phyloP scores from a whole-genome alignment of 2,329 filamentous ascomycete genomes.

The Capronia americana region DNA sequence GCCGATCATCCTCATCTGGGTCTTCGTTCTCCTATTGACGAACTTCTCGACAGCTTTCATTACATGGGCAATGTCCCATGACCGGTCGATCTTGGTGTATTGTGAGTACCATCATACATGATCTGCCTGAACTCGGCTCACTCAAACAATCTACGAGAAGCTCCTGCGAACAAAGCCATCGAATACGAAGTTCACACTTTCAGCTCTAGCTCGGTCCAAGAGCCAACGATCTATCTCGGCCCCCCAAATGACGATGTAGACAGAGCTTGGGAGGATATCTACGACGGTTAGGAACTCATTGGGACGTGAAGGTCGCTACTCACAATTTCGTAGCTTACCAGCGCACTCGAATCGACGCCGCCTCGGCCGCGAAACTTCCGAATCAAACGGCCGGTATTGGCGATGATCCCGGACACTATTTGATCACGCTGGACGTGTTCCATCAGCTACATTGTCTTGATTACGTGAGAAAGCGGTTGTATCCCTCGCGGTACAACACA shows the following conservation, averaged over 20 bases:
- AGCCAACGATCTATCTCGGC: slow-evolving; percentile 11
- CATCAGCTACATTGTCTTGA: slow-evolving; percentile 11
- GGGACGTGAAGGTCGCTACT: background rate
- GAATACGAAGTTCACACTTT: slow-evolving; percentile 8
- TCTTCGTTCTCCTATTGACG: slow-evolving; percentile 1
- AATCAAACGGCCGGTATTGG: slow-evolving; percentile 6
- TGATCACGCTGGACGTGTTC: slow-evolving; percentile 10
- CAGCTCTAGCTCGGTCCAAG: slow-evolving; percentile 5
- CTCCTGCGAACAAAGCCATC: slow-evolving; percentile 7
- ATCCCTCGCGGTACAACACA: slow-evolving; percentile 9
- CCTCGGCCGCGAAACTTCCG: slow-evolving; percentile 2
- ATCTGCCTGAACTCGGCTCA: background rate
- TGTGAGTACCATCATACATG: background rate
- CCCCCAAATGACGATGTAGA: slow-evolving; percentile 1
- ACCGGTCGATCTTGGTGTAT: background rate
- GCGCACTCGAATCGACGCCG: slow-evolving; percentile 2
- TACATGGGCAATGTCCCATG: background rate
- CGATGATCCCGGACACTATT: slow-evolving; percentile 9
- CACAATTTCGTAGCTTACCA: background rate
- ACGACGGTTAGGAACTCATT: background rate
- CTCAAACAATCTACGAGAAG: background rate
- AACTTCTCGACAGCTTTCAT: background rate
- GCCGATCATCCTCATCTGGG: background rate
- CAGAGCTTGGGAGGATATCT: slow-evolving; percentile 9
- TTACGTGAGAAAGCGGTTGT: slow-evolving; percentile 5